phyloP scores from a whole-genome alignment of 2,329 filamentous ascomycete species.

The Sporothrix brunneoviolacea region DNA sequence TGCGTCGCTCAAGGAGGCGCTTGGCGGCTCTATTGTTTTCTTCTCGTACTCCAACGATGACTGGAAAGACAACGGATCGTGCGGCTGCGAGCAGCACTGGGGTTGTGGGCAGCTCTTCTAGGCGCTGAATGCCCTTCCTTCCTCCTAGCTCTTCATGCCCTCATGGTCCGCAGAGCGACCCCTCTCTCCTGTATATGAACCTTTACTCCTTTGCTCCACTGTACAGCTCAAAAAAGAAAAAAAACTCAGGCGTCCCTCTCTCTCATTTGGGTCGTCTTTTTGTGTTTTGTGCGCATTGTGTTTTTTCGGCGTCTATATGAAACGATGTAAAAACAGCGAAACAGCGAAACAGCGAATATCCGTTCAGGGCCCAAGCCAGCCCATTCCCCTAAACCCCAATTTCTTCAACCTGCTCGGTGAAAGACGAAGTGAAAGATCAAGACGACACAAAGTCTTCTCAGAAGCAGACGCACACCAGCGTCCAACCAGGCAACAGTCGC shows the following conservation, averaged over 20 bases:
- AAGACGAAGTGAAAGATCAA: too few species aligned
- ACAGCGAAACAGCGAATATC: background rate
- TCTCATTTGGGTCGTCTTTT: background rate
- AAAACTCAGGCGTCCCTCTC: conserved; percentile 6
- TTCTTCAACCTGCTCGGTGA: too few species aligned
- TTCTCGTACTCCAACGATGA: conserved; percentile 74
- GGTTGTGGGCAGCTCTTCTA: conserved; percentile 51
- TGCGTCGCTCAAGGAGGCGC: conserved; percentile 56
- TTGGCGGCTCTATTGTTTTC: conserved; percentile 66
- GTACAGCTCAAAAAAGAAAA: conserved; percentile 7
- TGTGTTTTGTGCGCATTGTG: conserved; percentile 3
- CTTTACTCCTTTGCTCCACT: conserved; percentile 5
- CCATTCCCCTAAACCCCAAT: background rate
- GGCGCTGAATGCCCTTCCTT: conserved; percentile 21
- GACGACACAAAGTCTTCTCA: too few species aligned
- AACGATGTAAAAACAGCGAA: background rate
- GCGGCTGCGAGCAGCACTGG: conserved; percentile 74
- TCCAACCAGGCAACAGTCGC: background rate
- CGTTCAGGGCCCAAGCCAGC: background rate
- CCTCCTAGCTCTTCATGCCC: background rate
- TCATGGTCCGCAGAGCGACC: background rate
- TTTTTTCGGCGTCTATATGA: conserved; percentile 1
- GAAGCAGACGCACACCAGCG: background rate
- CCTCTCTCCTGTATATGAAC: conserved; percentile 8
- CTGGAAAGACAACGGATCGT: conserved; percentile 71